Evolutionary conservation across 331 rosid species (phyloP).

Genomic region (Pyrus hybrid): DNA sequence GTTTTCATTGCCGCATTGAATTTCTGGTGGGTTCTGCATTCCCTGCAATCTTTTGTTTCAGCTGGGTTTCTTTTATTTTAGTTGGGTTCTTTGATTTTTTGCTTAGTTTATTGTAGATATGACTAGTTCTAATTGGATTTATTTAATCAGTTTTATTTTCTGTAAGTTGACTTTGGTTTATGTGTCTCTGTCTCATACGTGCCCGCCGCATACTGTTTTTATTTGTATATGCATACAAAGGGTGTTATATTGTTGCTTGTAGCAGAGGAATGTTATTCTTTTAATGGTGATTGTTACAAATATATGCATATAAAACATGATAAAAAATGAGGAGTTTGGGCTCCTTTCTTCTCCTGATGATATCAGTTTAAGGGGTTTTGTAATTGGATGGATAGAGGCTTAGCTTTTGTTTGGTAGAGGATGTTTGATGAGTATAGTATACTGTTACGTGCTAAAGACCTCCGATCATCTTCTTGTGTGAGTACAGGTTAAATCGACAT

Average conservation of each 20-base stretch:
- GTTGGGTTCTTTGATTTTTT: constrained; percentile 18
- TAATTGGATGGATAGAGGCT: background rate
- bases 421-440: background rate
- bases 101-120: background rate
- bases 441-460: background rate
- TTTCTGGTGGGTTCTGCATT: constrained; percentile 35
- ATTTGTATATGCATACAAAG: background rate
- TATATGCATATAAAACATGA: background rate
- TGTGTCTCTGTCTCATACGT: constrained; percentile 23
- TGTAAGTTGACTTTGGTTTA: constrained; percentile 18
- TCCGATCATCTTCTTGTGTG: background rate
- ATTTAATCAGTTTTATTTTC: background rate
- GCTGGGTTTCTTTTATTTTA: constrained; percentile 7
- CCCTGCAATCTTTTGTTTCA: constrained; percentile 1
- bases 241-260: background rate
- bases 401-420: background rate
- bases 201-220: constrained; percentile 24
- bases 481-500: background rate
- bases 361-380: background rate
- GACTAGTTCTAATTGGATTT: background rate
- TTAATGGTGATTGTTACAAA: background rate
- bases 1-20: constrained; percentile 2
- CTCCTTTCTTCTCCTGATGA: background rate
- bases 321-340: background rate
- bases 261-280: background rate